These are phyloP conservation scores for Pseudonitzschia pungens DNA, from an alignment of 108 stramenopile genomes.

Conservation along the genomic window DNA sequence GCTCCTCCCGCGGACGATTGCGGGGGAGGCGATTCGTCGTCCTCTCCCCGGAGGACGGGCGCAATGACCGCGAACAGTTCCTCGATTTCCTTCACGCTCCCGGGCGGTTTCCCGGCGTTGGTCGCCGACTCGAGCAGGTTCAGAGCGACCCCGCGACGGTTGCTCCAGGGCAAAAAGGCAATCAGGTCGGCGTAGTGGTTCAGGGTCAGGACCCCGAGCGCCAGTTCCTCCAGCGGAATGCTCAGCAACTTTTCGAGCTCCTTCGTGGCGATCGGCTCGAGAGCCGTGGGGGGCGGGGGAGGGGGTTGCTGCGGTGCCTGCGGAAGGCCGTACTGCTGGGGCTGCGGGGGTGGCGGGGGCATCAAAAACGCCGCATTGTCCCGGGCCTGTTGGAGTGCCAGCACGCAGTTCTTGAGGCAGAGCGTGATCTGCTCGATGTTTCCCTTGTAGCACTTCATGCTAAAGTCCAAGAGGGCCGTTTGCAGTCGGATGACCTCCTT, in stretches of 20 bases:
- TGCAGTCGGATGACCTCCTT: conserved; percentile 93
- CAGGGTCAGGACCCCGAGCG: conserved; percentile 80
- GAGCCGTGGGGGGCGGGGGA: conserved; percentile 8
- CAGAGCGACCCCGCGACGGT: conserved; percentile 77
- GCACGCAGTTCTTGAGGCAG: conserved; percentile 78
- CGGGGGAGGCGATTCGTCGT: conserved; percentile 16
- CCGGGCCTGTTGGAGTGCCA: conserved; percentile 62
- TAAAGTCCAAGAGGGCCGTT: conserved; percentile 85
- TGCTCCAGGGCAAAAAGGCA: conserved; percentile 90
- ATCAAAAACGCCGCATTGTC: conserved; percentile 51
- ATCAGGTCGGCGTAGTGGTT: conserved; percentile 79
- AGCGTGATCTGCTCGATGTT: conserved; percentile 81
- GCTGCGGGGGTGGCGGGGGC: conserved; percentile 19
- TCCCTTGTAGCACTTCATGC: conserved; percentile 92
- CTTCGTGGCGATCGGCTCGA: conserved; percentile 77
- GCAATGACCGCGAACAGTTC: conserved; percentile 85
- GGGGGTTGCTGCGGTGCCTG: conserved; percentile 1
- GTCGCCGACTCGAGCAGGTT: conserved; percentile 67
- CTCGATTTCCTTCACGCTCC: conserved; percentile 68
- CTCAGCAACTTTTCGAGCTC: conserved; percentile 90
- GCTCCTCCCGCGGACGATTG: background rate
- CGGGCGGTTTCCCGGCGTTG: conserved; percentile 48
- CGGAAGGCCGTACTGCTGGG: conserved; percentile 4
- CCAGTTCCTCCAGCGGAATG: conserved; percentile 81
- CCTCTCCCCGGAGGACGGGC: conserved; percentile 84